A percentile compares a stretch with the other conserved stretches of the same genome.
phyloP scores from a whole-genome alignment of 192 early-diverging fungal genomes.

The Coemansia sp. region DNA sequence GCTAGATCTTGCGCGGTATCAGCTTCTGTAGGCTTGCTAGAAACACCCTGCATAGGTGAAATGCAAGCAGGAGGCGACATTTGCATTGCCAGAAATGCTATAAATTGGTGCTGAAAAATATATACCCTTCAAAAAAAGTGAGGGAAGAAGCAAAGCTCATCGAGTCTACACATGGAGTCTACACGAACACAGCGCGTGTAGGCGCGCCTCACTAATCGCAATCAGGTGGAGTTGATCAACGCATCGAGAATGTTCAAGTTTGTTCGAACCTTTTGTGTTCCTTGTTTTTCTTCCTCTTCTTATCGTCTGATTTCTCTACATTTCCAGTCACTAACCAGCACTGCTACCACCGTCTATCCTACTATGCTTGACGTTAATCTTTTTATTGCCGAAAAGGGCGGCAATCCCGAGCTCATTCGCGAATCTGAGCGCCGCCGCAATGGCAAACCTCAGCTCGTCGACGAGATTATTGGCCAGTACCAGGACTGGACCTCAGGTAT shows the following conservation, averaged over 20 bases:
- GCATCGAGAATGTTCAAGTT: background rate
- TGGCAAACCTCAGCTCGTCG: conserved; percentile 82
- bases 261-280: background rate
- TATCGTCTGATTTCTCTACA: no score
- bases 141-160: background rate
- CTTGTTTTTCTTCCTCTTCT: background rate
- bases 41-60: background rate
- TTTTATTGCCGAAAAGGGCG: conserved; percentile 88
- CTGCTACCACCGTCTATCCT: background rate
- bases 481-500: conserved; percentile 87
- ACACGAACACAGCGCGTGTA: background rate
- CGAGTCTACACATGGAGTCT: background rate
- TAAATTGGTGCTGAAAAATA: background rate
- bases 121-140: background rate
- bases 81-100: background rate
- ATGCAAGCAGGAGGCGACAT: background rate
- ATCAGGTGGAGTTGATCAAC: background rate
- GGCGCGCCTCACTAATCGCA: background rate
- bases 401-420: conserved; percentile 89
- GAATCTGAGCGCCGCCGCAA: conserved; percentile 94
- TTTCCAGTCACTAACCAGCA: background rate
- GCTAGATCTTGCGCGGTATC: conserved; percentile 10
- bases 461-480: conserved; percentile 90
- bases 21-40: background rate
- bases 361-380: conserved; percentile 90